Percentiles rank a stretch among this genome's conserved stretches.
Conservation (phyloP, 1,139 yeast genomes). For the Pichia inconspicua region DNA sequence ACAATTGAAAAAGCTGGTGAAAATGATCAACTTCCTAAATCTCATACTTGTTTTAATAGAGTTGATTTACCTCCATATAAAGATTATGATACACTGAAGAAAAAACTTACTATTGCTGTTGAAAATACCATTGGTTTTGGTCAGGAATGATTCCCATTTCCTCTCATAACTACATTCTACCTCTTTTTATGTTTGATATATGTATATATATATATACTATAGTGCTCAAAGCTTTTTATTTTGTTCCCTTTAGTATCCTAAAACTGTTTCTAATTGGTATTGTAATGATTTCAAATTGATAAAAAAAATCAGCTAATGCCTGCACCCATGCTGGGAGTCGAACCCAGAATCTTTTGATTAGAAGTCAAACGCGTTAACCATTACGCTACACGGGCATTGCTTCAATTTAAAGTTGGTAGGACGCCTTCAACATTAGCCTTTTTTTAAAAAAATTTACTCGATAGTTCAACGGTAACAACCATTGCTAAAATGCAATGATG, state of each 20-base stretch:
- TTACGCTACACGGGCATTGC: conserved; percentile 14
- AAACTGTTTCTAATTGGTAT: too few relatives aligned
- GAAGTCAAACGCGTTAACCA: conserved; percentile 14
- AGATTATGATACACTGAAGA: conserved; percentile 50
- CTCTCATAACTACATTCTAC: neutral
- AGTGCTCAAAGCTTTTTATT: neutral
- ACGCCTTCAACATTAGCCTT: neutral
- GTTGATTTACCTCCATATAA: conserved; percentile 59
- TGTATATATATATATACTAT: neutral
- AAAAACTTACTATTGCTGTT: conserved; percentile 55
- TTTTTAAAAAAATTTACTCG: too few relatives aligned
- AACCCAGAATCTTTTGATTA: conserved; percentile 14
- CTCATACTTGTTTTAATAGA: conserved; percentile 72
- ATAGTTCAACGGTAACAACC: too few relatives aligned
- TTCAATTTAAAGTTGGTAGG: neutral
- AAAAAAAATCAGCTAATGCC: conserved; percentile 10
- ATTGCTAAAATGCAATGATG: too few relatives aligned
- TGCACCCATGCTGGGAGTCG: conserved; percentile 14
- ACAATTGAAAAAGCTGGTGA: conserved; percentile 98
- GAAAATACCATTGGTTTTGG: conserved; percentile 75
- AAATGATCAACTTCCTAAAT: conserved; percentile 83
- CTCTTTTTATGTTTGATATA: neutral
- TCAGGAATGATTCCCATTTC: conserved; percentile 51
- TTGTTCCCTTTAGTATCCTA: too few relatives aligned
- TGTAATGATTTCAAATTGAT: too few relatives aligned